A percentile compares a stretch with the other conserved stretches of the same genome.
These are phyloP conservation scores for Fragilariopsis cylindrus DNA, from an alignment of 108 stramenopile genomes.

Conservation along the genomic window DNA sequence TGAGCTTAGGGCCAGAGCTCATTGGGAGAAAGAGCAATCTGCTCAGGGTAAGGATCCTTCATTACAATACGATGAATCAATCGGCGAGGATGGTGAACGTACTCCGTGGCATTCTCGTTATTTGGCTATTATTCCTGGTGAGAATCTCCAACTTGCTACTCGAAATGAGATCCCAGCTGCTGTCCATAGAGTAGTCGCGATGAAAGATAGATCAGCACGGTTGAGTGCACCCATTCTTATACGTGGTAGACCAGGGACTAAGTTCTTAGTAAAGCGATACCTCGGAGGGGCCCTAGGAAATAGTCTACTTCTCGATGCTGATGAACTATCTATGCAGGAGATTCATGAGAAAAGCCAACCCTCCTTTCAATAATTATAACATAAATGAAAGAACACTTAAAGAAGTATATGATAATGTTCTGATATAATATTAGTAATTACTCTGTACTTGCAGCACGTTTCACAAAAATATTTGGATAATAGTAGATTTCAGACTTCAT, in stretches of 20 bases:
- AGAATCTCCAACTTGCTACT: conserved; percentile 70
- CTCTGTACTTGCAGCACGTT: too few relatives aligned
- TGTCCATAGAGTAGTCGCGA: conserved; percentile 76
- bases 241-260: conserved; percentile 65
- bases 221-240: conserved; percentile 70
- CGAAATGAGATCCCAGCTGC: conserved; percentile 77
- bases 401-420: background rate
- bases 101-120: conserved; percentile 80
- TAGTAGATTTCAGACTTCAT: too few relatives aligned
- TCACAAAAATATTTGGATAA: too few relatives aligned
- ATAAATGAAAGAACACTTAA: too few relatives aligned
- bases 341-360: conserved; percentile 68
- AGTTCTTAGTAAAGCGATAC: conserved; percentile 58
- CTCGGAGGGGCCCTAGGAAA: conserved; percentile 55
- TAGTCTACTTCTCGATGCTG: conserved; percentile 52
- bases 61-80: conserved; percentile 6
- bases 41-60: conserved; percentile 24
- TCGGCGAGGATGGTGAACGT: conserved; percentile 24
- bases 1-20: conserved; percentile 59
- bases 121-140: conserved; percentile 78
- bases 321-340: conserved; percentile 76
- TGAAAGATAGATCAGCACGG: conserved; percentile 36
- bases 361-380: conserved; percentile 23
- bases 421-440: background rate
- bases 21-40: conserved; percentile 43